Evolutionary conservation across 2,329 filamentous ascomycete species (phyloP).

Genomic region (Arthrobotrys megalospora): DNA sequence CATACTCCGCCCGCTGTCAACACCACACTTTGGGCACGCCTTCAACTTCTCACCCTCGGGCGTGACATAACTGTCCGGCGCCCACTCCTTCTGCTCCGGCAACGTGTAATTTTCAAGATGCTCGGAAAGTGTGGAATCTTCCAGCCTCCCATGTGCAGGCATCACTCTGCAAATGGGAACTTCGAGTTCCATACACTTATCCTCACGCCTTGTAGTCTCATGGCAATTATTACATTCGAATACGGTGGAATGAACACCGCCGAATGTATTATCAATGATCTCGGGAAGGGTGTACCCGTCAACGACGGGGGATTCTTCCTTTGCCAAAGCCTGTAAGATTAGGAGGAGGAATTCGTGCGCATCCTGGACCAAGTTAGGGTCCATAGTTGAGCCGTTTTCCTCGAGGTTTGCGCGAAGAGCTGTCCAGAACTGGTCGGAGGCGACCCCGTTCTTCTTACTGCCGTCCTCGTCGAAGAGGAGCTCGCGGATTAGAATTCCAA

Average conservation of each 20-base stretch:
- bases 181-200: slow-evolving; percentile 56
- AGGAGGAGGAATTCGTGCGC: slow-evolving; percentile 57
- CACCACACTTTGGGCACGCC: slow-evolving; percentile 49
- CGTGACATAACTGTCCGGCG: slow-evolving; percentile 23
- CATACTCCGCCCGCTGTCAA: slow-evolving; percentile 47
- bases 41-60: slow-evolving; percentile 23
- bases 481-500: slow-evolving; percentile 46
- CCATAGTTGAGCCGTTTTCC: slow-evolving; percentile 38
- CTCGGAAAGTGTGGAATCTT: slow-evolving; percentile 23
- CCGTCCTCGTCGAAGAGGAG: slow-evolving; percentile 45
- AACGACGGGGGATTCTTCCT: slow-evolving; percentile 35
- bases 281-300: slow-evolving; percentile 43
- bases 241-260: slow-evolving; percentile 40
- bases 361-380: slow-evolving; percentile 55
- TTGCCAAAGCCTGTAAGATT: slow-evolving; percentile 31
- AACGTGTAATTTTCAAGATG: slow-evolving; percentile 44
- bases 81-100: slow-evolving; percentile 47
- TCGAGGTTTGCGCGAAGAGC: slow-evolving; percentile 53
- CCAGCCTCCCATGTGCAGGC: slow-evolving; percentile 28
- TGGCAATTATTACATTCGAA: slow-evolving; percentile 59
- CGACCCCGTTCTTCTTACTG: slow-evolving; percentile 41
- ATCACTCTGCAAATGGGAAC: slow-evolving; percentile 51
- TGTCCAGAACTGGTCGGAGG: slow-evolving; percentile 52
- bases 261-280: slow-evolving; percentile 45
- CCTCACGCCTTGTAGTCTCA: slow-evolving; percentile 36